phyloP scores from a whole-genome alignment of 805 yeast species.

The Crinitomyces ghanaensis region DNA sequence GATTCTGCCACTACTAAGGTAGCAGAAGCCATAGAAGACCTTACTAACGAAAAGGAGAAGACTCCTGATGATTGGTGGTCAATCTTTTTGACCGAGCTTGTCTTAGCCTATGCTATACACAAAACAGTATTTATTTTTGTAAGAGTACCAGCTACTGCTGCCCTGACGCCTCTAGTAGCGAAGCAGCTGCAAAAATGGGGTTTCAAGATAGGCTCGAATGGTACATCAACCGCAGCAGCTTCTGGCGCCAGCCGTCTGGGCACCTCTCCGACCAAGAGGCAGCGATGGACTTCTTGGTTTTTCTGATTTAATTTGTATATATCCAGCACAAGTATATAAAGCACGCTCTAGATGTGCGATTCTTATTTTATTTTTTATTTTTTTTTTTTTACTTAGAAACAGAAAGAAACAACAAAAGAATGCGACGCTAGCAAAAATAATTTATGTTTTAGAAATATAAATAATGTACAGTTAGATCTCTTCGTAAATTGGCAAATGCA shows the following conservation, averaged over 20 bases:
- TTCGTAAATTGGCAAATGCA: too few relatives aligned
- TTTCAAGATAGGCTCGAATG: slow-evolving; percentile 51
- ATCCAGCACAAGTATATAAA: too few relatives aligned
- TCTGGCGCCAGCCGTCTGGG: slow-evolving; percentile 39
- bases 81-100: slow-evolving; percentile 67
- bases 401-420: too few relatives aligned
- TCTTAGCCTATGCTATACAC: slow-evolving; percentile 87
- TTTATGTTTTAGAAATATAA: too few relatives aligned
- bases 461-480: too few relatives aligned
- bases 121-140: slow-evolving; percentile 66
- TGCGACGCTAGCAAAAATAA: too few relatives aligned
- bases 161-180: slow-evolving; percentile 76
- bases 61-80: slow-evolving; percentile 16
- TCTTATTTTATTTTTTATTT: too few relatives aligned
- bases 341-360: too few relatives aligned
- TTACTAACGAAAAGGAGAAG: slow-evolving; percentile 7
- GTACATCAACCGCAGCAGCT: slow-evolving; percentile 17
- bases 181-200: slow-evolving; percentile 60
- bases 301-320: slow-evolving; percentile 34
- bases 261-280: slow-evolving; percentile 36
- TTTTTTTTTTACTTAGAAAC: too few relatives aligned
- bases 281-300: slow-evolving; percentile 51
- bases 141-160: slow-evolving; percentile 83
- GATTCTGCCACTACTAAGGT: slow-evolving; percentile 6
- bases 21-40: slow-evolving; percentile 7